Percentiles rank a stretch among this genome's conserved stretches.
These are phyloP conservation scores for Ceratopteris richardii DNA, from an alignment of 75 land plant species.

Conservation along the genomic window DNA sequence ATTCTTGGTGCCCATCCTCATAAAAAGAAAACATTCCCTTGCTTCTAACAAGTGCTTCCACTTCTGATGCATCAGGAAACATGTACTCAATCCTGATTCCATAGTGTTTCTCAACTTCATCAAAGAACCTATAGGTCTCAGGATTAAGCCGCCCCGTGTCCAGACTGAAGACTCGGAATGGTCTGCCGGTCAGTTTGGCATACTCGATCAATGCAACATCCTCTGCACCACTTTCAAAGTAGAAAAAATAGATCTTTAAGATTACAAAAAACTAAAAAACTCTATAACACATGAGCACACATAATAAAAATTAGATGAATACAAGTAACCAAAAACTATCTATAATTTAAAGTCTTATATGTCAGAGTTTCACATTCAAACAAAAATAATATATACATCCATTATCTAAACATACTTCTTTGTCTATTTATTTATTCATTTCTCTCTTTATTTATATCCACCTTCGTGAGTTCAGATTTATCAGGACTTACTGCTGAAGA, in stretches of 20 bases:
- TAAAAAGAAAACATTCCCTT: conserved; percentile 94
- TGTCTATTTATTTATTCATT: too few species aligned
- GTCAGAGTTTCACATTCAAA: too few species aligned
- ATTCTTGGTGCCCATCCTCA: conserved; percentile 92
- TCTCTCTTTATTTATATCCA: too few species aligned
- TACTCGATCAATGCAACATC: conserved; percentile 85
- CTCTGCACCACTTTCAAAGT: conserved; percentile 68
- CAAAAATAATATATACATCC: too few species aligned
- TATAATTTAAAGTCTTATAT: too few species aligned
- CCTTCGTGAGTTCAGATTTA: too few species aligned
- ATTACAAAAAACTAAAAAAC: neutral
- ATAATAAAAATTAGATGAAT: too few species aligned
- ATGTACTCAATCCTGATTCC: conserved; percentile 83
- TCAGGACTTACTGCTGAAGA: too few species aligned
- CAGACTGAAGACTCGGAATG: conserved; percentile 77
- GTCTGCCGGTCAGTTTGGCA: conserved; percentile 66
- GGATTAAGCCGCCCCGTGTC: conserved; percentile 84
- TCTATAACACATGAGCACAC: neutral
- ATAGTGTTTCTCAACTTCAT: conserved; percentile 81
- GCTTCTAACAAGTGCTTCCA: conserved; percentile 60
- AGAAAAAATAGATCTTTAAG: neutral
- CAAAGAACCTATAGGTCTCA: conserved; percentile 70
- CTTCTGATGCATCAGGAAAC: conserved; percentile 90
- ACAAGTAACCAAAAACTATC: too few species aligned
- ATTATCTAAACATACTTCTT: too few species aligned